Conservation (phyloP, 371 early-diverging fungal genomes). For the Actinomortierella wolfii region DNA sequence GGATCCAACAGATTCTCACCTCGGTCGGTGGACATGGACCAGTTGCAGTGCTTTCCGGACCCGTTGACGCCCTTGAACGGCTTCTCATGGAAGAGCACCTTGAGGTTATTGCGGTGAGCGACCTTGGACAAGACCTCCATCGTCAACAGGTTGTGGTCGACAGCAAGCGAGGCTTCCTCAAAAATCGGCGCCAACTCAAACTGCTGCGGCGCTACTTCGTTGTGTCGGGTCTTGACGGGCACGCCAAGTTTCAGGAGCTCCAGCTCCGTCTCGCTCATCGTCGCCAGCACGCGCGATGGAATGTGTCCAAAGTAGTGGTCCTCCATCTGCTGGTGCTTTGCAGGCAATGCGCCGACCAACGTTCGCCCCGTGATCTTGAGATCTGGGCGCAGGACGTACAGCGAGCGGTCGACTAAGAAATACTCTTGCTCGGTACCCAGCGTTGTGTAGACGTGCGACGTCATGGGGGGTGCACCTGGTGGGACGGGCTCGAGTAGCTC, state of each 20-base stretch:
- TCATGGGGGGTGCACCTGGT: conserved; percentile 59
- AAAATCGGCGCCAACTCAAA: conserved; percentile 97
- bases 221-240: conserved; percentile 99
- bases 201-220: conserved; percentile 98
- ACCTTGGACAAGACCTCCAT: conserved; percentile 96
- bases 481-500: conserved; percentile 67
- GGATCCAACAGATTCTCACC: conserved; percentile 96
- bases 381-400: conserved; percentile 92
- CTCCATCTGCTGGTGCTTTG: conserved; percentile 97
- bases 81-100: conserved; percentile 97
- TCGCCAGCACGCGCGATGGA: conserved; percentile 90
- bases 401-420: conserved; percentile 92
- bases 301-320: conserved; percentile 99
- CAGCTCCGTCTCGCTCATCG: conserved; percentile 89
- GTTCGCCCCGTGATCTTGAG: conserved; percentile 95
- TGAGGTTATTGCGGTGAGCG: conserved; percentile 95
- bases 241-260: conserved; percentile 93
- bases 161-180: conserved; percentile 92
- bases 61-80: conserved; percentile 98
- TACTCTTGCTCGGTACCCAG: conserved; percentile 98
- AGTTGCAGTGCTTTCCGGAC: conserved; percentile 98
- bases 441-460: conserved; percentile 83
- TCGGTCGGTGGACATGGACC: conserved; percentile 91
- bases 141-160: conserved; percentile 96
- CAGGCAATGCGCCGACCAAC: conserved; percentile 89